Conservation (phyloP, 805 yeast species). For the Starmerella davenportii region DNA sequence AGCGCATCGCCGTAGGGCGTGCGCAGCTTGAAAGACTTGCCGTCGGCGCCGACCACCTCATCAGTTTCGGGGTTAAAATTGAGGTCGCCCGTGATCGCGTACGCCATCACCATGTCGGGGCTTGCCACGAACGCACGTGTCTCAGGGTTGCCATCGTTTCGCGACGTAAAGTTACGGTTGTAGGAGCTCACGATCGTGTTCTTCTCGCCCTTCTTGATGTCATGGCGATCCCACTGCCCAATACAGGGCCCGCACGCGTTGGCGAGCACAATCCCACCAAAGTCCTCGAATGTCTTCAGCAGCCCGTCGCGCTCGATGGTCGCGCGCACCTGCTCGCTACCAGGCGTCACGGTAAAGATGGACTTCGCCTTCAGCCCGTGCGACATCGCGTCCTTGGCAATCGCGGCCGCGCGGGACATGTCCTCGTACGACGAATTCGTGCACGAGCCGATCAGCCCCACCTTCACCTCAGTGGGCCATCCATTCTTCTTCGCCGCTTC, state of each 20-base stretch:
- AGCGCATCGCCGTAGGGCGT: conserved; percentile 85
- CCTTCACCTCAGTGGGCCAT: conserved; percentile 88
- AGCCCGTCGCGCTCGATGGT: conserved; percentile 94
- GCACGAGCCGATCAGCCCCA: conserved; percentile 95
- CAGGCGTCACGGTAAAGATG: conserved; percentile 88
- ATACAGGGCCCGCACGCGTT: conserved; percentile 99
- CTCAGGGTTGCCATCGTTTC: conserved; percentile 96
- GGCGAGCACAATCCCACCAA: conserved; percentile 87
- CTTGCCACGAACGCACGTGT: conserved; percentile 95
- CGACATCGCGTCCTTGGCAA: conserved; percentile 73
- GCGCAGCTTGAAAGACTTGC: conserved; percentile 72
- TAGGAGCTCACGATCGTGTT: conserved; percentile 93
- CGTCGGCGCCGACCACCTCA: conserved; percentile 69
- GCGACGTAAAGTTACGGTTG: conserved; percentile 95
- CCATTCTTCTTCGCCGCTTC: conserved; percentile 65
- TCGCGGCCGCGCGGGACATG: conserved; percentile 90
- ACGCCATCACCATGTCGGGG: conserved; percentile 90
- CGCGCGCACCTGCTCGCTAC: conserved; percentile 96
- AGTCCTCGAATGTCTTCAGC: conserved; percentile 69
- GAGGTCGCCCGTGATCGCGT: conserved; percentile 90
- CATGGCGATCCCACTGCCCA: conserved; percentile 97
- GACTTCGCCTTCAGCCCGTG: conserved; percentile 87
- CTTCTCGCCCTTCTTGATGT: conserved; percentile 81
- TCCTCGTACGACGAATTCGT: conserved; percentile 97
- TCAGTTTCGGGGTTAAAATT: conserved; percentile 92